phyloP scores from a whole-genome alignment of 1,139 yeast species.

The Chernovozyma sophiae-reginae region DNA sequence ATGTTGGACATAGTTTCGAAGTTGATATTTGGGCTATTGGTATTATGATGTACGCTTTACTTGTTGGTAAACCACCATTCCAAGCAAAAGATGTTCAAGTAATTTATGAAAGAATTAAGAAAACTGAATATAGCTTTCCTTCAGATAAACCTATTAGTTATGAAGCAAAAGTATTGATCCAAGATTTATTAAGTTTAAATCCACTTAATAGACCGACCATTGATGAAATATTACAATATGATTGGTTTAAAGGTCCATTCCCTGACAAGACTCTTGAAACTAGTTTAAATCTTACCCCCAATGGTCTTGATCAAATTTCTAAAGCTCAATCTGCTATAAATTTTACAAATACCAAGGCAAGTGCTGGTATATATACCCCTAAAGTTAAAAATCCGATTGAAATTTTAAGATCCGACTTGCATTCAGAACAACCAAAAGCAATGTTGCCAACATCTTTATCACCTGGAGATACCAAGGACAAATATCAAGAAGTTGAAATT shows the following conservation, averaged over 20 bases:
- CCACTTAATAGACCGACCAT: constrained; percentile 81
- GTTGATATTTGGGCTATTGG: constrained; percentile 98
- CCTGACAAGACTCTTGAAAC: constrained; percentile 67
- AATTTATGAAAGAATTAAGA: constrained; percentile 88
- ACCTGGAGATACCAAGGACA: constrained; percentile 86
- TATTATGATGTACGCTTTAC: constrained; percentile 86
- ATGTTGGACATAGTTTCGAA: constrained; percentile 86
- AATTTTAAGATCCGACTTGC: constrained; percentile 65
- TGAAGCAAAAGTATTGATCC: constrained; percentile 70
- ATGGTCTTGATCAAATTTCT: constrained; percentile 52
- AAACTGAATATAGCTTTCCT: constrained; percentile 80
- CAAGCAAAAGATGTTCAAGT: constrained; percentile 93
- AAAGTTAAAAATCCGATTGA: constrained; percentile 61
- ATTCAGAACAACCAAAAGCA: constrained; percentile 63
- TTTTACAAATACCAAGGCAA: constrained; percentile 62
- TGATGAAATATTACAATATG: constrained; percentile 73
- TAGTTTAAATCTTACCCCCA: constrained; percentile 56
- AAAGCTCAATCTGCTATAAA: constrained; percentile 65
- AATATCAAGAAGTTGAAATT: constrained; percentile 71
- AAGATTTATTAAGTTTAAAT: constrained; percentile 67
- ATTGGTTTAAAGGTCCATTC: constrained; percentile 83
- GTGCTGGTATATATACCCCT: constrained; percentile 59
- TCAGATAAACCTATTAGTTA: constrained; percentile 62
- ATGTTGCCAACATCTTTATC: constrained; percentile 85
- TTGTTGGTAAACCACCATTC: constrained; percentile 94